Evolutionary conservation across 345 rosid species (phyloP).

Genomic region (Iberis pinnata): DNA sequence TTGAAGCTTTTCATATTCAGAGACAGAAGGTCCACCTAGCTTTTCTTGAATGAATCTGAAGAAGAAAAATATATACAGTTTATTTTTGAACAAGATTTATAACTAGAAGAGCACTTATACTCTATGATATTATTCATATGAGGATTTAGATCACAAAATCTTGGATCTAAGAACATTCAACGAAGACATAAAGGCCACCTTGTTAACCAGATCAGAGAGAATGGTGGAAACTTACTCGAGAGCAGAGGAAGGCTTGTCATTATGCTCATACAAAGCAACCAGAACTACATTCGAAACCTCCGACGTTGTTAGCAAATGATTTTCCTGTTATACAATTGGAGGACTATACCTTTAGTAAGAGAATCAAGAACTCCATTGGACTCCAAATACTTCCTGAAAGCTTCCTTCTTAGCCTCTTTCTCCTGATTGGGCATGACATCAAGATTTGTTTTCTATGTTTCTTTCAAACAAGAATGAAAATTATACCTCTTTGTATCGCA

Average conservation of each 20-base stretch:
- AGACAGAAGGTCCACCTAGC: slow-evolving; percentile 65
- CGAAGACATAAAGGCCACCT: neutral
- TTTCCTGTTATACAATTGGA: neutral
- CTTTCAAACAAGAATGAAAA: too few species aligned
- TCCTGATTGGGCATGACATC: too few species aligned
- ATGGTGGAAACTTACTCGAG: slow-evolving; percentile 78
- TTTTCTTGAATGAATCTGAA: slow-evolving; percentile 77
- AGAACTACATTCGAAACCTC: slow-evolving; percentile 42
- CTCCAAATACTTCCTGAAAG: slow-evolving; percentile 79
- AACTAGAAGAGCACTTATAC: neutral
- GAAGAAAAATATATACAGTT: too few species aligned
- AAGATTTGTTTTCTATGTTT: too few species aligned
- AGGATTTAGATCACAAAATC: neutral
- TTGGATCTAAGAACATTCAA: neutral
- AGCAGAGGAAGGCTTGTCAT: slow-evolving; percentile 88
- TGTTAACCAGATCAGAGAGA: too few species aligned
- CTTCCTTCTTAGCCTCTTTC: slow-evolving; percentile 87
- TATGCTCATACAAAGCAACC: slow-evolving; percentile 80
- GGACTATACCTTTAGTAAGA: slow-evolving; percentile 62
- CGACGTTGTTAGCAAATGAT: neutral
- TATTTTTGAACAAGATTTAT: neutral
- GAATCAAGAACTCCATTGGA: slow-evolving; percentile 75
- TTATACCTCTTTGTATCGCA: too few species aligned
- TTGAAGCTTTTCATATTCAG: slow-evolving; percentile 80
- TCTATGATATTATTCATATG: neutral